Evolutionary conservation across 2,329 filamentous ascomycete species (phyloP).

Genomic region (Fusarium sp.): DNA sequence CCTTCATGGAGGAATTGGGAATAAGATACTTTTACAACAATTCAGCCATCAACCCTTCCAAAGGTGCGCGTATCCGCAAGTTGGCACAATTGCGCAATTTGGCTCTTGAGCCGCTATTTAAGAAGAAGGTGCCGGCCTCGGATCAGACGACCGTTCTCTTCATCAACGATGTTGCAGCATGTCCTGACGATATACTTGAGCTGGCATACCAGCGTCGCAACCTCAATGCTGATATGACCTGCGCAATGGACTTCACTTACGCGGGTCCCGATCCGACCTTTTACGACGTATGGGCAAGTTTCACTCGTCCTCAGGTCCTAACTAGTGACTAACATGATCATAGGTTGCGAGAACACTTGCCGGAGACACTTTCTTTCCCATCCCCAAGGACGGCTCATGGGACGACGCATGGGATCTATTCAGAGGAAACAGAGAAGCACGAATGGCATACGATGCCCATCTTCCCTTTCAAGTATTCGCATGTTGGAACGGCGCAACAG

Average conservation of each 20-base stretch:
- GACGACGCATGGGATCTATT: constrained; percentile 63
- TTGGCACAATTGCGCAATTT: constrained; percentile 65
- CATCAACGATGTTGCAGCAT: constrained; percentile 65
- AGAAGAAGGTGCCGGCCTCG: constrained; percentile 42
- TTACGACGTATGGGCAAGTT: constrained; percentile 62
- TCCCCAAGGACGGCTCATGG: constrained; percentile 63
- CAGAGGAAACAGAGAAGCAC: constrained; percentile 58
- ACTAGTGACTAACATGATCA: neutral
- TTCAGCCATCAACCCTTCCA: constrained; percentile 57
- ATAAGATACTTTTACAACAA: constrained; percentile 56
- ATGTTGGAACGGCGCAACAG: constrained; percentile 69
- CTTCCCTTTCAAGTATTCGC: constrained; percentile 68
- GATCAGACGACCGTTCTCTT: constrained; percentile 61
- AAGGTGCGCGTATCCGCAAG: constrained; percentile 57
- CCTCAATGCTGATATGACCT: constrained; percentile 66
- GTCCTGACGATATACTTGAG: constrained; percentile 67
- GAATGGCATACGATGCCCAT: constrained; percentile 49
- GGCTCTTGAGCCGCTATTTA: constrained; percentile 60
- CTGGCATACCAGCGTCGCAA: constrained; percentile 59
- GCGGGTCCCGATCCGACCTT: constrained; percentile 60
- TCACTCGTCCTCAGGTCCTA: fast-evolving
- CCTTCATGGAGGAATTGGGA: constrained; percentile 54
- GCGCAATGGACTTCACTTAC: constrained; percentile 68
- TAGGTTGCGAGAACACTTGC: constrained; percentile 62
- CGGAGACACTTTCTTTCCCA: constrained; percentile 67